Conservation (phyloP, 2,329 filamentous ascomycete genomes). For the Penicillium sp. region DNA sequence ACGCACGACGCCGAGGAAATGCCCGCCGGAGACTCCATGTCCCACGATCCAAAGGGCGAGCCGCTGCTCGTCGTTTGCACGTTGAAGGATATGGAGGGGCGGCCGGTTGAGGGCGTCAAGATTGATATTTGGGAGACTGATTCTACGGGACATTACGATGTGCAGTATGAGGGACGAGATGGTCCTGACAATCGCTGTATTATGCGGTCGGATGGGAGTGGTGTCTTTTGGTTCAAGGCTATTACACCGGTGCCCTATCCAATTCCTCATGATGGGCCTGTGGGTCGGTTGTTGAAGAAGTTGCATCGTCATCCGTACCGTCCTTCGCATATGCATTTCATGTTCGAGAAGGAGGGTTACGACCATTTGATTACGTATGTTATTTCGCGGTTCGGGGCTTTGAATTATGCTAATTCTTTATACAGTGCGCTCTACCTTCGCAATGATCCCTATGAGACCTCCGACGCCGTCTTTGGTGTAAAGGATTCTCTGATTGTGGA, state of each 20-base stretch:
- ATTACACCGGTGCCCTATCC: slow-evolving; percentile 84
- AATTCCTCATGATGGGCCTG: slow-evolving; percentile 81
- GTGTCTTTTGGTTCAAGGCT: slow-evolving; percentile 80
- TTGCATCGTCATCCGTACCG: slow-evolving; percentile 75
- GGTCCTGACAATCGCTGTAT: slow-evolving; percentile 73
- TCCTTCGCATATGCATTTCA: slow-evolving; percentile 82
- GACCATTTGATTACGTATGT: slow-evolving; percentile 82
- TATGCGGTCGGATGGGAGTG: slow-evolving; percentile 68
- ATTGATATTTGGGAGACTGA: slow-evolving; percentile 88
- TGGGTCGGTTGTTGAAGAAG: slow-evolving; percentile 67
- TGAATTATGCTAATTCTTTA: background rate
- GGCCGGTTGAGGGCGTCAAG: slow-evolving; percentile 65
- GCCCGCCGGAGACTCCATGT: slow-evolving; percentile 62
- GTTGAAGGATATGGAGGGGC: slow-evolving; percentile 64
- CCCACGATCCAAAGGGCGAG: slow-evolving; percentile 68
- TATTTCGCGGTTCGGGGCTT: background rate
- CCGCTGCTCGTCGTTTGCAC: slow-evolving; percentile 73
- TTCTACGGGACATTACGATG: slow-evolving; percentile 77
- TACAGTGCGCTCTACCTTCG: slow-evolving; percentile 72
- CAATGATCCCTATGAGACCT: slow-evolving; percentile 77
- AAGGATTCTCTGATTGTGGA: slow-evolving; percentile 78
- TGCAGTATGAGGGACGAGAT: slow-evolving; percentile 67
- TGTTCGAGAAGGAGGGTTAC: slow-evolving; percentile 78
- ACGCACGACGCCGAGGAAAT: slow-evolving; percentile 69
- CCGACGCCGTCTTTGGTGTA: slow-evolving; percentile 83